Conservation (phyloP, 1,284 basidiomycete genomes). For the Salmacisia buchloeana region DNA sequence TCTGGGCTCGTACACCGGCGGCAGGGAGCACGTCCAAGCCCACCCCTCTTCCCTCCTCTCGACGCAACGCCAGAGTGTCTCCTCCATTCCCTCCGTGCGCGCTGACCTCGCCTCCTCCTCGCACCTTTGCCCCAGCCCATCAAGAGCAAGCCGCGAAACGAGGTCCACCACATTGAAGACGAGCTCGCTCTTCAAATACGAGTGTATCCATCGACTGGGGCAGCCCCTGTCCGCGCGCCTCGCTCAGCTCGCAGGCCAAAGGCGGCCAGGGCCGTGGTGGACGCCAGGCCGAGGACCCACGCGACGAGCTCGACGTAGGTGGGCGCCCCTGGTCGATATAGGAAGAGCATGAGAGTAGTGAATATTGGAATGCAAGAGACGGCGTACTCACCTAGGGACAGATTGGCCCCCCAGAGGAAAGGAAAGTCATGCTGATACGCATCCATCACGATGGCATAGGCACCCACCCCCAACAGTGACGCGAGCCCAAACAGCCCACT, state of each 20-base stretch:
- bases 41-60: too few relatives aligned
- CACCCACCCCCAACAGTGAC: background rate
- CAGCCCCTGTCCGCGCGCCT: background rate
- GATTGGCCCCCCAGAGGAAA: background rate
- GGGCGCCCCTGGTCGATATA: background rate
- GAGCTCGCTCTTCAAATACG: too few relatives aligned
- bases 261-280: background rate
- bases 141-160: too few relatives aligned
- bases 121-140: too few relatives aligned
- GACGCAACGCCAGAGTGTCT: too few relatives aligned
- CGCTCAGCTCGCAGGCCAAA: background rate
- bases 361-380: background rate
- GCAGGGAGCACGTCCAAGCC: too few relatives aligned
- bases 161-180: too few relatives aligned
- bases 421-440: conserved; percentile 4
- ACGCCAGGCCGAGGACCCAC: background rate
- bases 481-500: background rate
- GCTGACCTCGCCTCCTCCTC: too few relatives aligned
- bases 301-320: background rate
- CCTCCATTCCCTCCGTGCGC: too few relatives aligned
- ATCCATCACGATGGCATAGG: conserved; percentile 1
- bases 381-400: background rate
- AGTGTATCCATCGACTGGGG: background rate
- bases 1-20: too few relatives aligned
- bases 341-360: background rate